Evolutionary conservation across 805 yeast genomes (phyloP).

Genomic region (Metschnikowia proteae): DNA sequence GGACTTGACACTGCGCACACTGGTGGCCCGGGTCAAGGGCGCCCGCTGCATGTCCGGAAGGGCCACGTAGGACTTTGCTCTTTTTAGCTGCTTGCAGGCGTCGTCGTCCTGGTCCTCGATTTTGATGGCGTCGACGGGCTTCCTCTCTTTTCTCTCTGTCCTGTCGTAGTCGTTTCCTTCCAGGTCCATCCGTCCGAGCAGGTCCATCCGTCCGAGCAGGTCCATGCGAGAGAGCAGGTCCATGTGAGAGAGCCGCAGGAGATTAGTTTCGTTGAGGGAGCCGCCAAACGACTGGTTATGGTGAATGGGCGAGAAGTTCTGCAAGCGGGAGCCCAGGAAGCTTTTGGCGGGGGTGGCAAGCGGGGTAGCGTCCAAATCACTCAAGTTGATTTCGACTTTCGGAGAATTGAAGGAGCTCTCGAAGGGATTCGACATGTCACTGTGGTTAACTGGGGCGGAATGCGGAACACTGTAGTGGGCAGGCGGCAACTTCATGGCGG

Average conservation of each 20-base stretch:
- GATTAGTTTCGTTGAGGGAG: conserved; percentile 8
- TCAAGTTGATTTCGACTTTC: conserved; percentile 4
- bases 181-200: conserved; percentile 1
- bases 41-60: conserved; percentile 7
- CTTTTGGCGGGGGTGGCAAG: conserved; percentile 15
- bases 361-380: conserved; percentile 17
- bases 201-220: neutral
- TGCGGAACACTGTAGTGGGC: neutral
- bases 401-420: conserved; percentile 14
- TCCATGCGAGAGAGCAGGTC: neutral
- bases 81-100: conserved; percentile 38
- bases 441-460: neutral
- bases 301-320: conserved; percentile 17
- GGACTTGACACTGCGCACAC: conserved; percentile 11
- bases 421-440: conserved; percentile 11
- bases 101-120: conserved; percentile 42
- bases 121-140: conserved; percentile 30
- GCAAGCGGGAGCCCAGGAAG: neutral
- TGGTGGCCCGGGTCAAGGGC: conserved; percentile 9
- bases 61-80: conserved; percentile 31
- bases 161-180: conserved; percentile 7
- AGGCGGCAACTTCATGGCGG: neutral
- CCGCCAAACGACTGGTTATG: conserved; percentile 17
- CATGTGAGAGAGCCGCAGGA: neutral
- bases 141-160: conserved; percentile 14